phyloP scores from a whole-genome alignment of 2,329 filamentous ascomycete species.

The Zymoseptoria ardabiliae region DNA sequence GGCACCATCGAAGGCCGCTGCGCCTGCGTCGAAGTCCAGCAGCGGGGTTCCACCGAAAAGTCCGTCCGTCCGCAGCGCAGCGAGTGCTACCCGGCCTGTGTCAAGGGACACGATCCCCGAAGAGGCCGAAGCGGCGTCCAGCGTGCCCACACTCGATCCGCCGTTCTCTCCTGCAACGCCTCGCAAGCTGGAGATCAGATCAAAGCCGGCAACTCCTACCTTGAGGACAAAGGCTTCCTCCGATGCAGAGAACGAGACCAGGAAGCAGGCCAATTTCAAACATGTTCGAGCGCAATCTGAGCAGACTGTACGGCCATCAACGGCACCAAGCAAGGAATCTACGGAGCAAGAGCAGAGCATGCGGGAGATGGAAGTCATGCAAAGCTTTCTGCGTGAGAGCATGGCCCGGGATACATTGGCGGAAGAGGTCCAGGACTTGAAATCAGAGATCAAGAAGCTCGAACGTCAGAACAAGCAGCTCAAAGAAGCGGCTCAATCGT shows the following conservation, averaged over 20 bases:
- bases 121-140: conserved; percentile 5
- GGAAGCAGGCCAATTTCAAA: conserved; percentile 8
- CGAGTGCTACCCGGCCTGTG: conserved; percentile 11
- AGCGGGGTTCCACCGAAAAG: neutral
- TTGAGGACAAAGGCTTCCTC: conserved; percentile 19
- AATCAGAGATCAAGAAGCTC: conserved; percentile 17
- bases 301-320: conserved; percentile 13
- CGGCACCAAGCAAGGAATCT: conserved; percentile 12
- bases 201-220: conserved; percentile 10
- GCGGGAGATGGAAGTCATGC: conserved; percentile 25
- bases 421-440: conserved; percentile 20
- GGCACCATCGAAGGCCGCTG: neutral
- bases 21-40: neutral
- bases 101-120: conserved; percentile 23
- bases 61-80: conserved; percentile 7
- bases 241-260: conserved; percentile 20
- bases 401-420: conserved; percentile 19
- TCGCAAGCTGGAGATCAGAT: conserved; percentile 23
- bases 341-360: conserved; percentile 17
- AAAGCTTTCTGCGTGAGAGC: conserved; percentile 23
- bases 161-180: conserved; percentile 11
- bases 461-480: conserved; percentile 17
- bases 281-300: conserved; percentile 21
- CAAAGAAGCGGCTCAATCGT: conserved; percentile 6
- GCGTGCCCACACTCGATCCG: neutral